Evolutionary conservation across 2,329 filamentous ascomycete genomes (phyloP).

Genomic region (Colletotrichum cordylinicola): DNA sequence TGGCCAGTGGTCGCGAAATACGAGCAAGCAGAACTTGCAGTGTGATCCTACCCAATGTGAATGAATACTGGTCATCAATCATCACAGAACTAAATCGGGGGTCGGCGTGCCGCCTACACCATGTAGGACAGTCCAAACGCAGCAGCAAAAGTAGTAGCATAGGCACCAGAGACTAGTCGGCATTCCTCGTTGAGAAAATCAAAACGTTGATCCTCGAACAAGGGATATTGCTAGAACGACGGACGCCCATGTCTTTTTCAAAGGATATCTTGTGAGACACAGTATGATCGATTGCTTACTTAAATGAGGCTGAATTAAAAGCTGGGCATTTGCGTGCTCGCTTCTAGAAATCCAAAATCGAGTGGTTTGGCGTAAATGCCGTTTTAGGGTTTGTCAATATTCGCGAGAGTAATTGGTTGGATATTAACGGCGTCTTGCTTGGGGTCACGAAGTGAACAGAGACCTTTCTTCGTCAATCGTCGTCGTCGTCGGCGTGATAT

Average conservation of each 20-base stretch:
- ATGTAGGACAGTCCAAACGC: not conserved
- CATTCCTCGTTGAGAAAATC: too few relatives aligned
- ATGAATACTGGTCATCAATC: not conserved
- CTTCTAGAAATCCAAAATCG: not conserved
- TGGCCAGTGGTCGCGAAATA: not conserved
- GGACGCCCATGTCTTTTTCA: too few relatives aligned
- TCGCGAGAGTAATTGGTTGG: not conserved
- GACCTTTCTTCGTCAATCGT: not conserved
- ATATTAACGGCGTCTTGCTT: not conserved
- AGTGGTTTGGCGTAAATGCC: too few relatives aligned
- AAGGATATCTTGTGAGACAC: not conserved
- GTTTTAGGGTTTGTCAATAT: not conserved
- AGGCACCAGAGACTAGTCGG: not conserved
- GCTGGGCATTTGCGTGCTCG: rapidly evolving
- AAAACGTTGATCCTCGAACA: too few relatives aligned
- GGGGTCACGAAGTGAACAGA: not conserved
- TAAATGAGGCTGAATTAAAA: not conserved
- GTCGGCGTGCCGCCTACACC: not conserved
- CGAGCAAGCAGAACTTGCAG: rapidly evolving
- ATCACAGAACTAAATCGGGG: not conserved
- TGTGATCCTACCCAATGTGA: not conserved
- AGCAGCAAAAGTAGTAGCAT: not conserved
- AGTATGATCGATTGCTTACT: rapidly evolving
- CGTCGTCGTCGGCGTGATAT: not conserved
- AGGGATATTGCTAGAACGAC: not conserved